Conservation (phyloP, 192 early-diverging fungal genomes). For the Mortierella antarctica region DNA sequence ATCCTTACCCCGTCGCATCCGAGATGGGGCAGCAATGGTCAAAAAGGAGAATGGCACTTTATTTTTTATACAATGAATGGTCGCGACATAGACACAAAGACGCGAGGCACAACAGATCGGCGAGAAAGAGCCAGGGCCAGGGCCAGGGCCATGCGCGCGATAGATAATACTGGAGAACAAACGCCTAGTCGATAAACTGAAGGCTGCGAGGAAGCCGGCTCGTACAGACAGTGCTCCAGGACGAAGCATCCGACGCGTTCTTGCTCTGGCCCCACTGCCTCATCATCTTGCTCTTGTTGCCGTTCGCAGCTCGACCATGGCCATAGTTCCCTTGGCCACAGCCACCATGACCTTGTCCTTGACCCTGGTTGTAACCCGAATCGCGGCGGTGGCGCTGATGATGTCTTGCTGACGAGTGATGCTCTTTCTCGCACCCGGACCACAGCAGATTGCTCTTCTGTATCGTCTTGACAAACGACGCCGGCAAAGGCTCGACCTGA, state of each 20-base stretch:
- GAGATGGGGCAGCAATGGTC: no score
- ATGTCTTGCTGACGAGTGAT: neutral
- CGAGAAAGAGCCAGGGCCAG: no score
- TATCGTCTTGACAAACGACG: conserved; percentile 39
- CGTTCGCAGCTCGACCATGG: neutral
- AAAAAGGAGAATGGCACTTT: no score
- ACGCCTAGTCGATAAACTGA: conserved; percentile 39
- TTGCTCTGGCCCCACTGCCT: conserved; percentile 6
- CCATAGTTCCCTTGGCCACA: neutral
- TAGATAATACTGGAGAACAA: neutral
- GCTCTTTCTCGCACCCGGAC: conserved; percentile 27
- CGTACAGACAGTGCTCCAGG: conserved; percentile 35
- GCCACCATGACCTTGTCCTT: neutral
- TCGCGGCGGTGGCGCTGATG: neutral
- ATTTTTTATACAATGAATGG: no score
- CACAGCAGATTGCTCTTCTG: conserved; percentile 26
- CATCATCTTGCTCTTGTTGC: neutral
- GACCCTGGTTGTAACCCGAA: neutral
- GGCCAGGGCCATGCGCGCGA: neutral
- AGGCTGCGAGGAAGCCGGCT: conserved; percentile 45
- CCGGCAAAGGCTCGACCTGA: conserved; percentile 45
- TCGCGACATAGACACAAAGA: no score
- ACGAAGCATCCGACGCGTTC: conserved; percentile 15
- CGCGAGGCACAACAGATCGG: no score
- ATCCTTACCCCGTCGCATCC: no score